Evolutionary conservation across 1,284 basidiomycete genomes (phyloP).

Genomic region (Hymenochaete sp.): DNA sequence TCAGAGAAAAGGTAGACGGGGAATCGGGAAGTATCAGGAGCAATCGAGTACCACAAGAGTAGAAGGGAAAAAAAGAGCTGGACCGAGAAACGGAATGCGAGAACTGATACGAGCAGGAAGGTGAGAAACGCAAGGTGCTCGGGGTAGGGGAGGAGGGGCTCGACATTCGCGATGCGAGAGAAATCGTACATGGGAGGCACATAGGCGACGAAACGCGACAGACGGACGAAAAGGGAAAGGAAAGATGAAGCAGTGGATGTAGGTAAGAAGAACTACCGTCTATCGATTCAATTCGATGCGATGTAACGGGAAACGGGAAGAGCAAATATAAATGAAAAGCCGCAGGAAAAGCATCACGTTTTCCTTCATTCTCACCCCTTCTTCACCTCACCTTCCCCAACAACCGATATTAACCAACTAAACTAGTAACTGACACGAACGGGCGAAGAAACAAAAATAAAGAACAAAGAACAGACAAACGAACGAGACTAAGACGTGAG

Average conservation of each 20-base stretch:
- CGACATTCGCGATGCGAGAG: not conserved
- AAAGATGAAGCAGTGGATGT: not conserved
- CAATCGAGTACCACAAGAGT: no score
- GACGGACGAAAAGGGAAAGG: not conserved
- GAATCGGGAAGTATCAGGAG: no score
- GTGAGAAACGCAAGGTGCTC: not conserved
- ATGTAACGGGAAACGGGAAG: not conserved
- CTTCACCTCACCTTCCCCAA: no score
- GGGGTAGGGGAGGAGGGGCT: not conserved
- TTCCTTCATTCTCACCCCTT: no score
- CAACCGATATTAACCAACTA: no score
- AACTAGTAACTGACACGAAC: no score
- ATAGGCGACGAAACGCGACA: not conserved
- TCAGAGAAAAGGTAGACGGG: no score
- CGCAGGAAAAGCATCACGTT: constrained; percentile 2
- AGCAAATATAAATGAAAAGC: constrained; percentile 4
- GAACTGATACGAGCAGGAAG: not conserved
- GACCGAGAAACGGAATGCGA: not conserved
- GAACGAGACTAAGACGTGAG: no score
- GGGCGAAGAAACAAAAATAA: no score
- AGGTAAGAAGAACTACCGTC: not conserved
- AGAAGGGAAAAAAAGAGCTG: not conserved
- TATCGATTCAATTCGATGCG: no score
- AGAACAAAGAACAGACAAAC: no score
- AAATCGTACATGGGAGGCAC: not conserved